Conservation (phyloP, 805 yeast species). For the Sugiyamaella floridensis region DNA sequence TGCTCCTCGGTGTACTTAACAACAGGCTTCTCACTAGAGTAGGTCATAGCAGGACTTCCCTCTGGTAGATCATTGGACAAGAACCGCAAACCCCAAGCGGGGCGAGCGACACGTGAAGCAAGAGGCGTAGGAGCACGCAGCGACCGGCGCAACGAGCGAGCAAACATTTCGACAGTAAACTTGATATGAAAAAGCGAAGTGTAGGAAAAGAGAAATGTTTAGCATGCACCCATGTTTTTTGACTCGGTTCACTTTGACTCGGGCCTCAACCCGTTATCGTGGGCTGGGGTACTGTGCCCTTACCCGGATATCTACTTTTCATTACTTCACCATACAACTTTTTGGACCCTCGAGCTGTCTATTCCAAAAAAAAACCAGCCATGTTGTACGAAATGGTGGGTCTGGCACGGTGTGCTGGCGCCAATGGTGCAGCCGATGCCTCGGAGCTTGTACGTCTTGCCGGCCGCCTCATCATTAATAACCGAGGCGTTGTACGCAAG, state of each 20-base stretch:
- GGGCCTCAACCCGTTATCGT: not conserved
- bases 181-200: not conserved
- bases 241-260: not conserved
- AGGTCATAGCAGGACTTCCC: slow-evolving; percentile 23
- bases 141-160: slow-evolving; percentile 6
- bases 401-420: slow-evolving; percentile 69
- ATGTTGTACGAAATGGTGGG: slow-evolving; percentile 92
- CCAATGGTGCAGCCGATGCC: slow-evolving; percentile 51
- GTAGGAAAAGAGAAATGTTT: not conserved
- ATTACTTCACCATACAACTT: not conserved
- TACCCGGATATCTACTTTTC: not conserved
- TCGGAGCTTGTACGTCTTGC: slow-evolving; percentile 60
- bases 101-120: not conserved
- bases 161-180: not conserved
- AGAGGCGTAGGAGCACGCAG: slow-evolving; percentile 2
- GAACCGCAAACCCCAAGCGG: slow-evolving; percentile 15
- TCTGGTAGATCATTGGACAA: slow-evolving; percentile 27
- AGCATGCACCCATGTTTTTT: no score
- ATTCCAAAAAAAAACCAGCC: not conserved
- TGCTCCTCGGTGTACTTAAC: slow-evolving; percentile 72
- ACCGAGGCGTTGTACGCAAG: slow-evolving; percentile 90
- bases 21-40: slow-evolving; percentile 24
- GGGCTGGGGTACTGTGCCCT: not conserved
- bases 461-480: slow-evolving; percentile 74
- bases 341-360: not conserved